Evolutionary conservation across 768 basidiomycete genomes (phyloP).

Genomic region (Kwoniella botswanensis): DNA sequence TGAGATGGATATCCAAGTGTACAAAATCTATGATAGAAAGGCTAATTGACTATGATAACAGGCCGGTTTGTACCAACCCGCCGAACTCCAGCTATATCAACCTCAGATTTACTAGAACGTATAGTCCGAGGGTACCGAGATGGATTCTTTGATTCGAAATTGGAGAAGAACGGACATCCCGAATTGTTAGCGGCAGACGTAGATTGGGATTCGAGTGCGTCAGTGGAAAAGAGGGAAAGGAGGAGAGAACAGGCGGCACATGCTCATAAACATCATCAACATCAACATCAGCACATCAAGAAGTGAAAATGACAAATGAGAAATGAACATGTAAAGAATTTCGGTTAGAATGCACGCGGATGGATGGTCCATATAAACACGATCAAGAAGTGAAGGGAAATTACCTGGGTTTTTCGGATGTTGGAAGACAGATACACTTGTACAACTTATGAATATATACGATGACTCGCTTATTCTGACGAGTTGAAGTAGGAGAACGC

Average conservation of each 20-base stretch:
- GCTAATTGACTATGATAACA: conserved; percentile 49
- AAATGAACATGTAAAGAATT: no score
- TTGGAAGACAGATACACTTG: no score
- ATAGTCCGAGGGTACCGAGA: conserved; percentile 86
- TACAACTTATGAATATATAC: no score
- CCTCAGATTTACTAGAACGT: conserved; percentile 87
- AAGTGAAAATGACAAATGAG: no score
- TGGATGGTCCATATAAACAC: no score
- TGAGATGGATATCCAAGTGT: no score
- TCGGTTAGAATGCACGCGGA: no score
- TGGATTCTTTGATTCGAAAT: conserved; percentile 83
- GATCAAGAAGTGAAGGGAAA: no score
- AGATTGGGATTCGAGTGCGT: conserved; percentile 57
- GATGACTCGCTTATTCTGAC: no score
- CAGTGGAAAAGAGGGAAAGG: conserved; percentile 40
- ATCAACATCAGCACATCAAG: neutral
- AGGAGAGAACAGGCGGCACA: conserved; percentile 25
- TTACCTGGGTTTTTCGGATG: no score
- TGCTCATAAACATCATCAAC: neutral
- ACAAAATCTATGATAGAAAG: no score
- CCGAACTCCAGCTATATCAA: conserved; percentile 91
- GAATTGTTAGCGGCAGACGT: conserved; percentile 59
- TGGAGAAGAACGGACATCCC: conserved; percentile 79
- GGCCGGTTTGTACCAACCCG: conserved; percentile 95
- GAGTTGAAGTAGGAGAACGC: no score